These are phyloP conservation scores for Fraxinus velutina DNA, from an alignment of 305 asterid genomes.

Conservation along the genomic window DNA sequence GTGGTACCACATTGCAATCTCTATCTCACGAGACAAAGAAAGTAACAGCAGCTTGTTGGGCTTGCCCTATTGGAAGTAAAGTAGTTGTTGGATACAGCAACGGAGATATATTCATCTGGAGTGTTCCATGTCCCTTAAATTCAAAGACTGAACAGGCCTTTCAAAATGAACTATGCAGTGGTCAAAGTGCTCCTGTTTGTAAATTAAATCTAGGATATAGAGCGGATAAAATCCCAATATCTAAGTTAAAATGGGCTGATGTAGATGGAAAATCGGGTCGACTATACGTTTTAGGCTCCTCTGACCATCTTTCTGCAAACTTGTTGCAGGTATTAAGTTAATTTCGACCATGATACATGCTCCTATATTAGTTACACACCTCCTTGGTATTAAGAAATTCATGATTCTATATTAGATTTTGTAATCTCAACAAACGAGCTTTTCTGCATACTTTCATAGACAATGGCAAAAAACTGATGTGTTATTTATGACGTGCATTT, in stretches of 20 bases:
- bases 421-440: not conserved
- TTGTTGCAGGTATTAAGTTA: constrained; percentile 57
- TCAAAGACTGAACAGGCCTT: constrained; percentile 34
- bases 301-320: constrained; percentile 51
- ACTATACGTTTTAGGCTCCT: constrained; percentile 66
- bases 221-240: constrained; percentile 70
- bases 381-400: not conserved
- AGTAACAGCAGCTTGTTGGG: constrained; percentile 90
- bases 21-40: constrained; percentile 56
- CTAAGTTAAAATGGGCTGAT: constrained; percentile 62
- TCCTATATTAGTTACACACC: not conserved
- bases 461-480: not conserved
- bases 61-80: constrained; percentile 76
- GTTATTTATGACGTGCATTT: not conserved
- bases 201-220: constrained; percentile 90
- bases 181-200: constrained; percentile 53
- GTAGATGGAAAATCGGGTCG: constrained; percentile 81
- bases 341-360: not conserved
- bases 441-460: not conserved
- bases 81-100: constrained; percentile 78
- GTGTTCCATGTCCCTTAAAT: constrained; percentile 46
- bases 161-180: constrained; percentile 30
- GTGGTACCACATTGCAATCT: constrained; percentile 46
- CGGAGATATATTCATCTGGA: constrained; percentile 81
- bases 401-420: not conserved